phyloP scores from a whole-genome alignment of 1,284 basidiomycete genomes.

The Ganoderma resinaceum region DNA sequence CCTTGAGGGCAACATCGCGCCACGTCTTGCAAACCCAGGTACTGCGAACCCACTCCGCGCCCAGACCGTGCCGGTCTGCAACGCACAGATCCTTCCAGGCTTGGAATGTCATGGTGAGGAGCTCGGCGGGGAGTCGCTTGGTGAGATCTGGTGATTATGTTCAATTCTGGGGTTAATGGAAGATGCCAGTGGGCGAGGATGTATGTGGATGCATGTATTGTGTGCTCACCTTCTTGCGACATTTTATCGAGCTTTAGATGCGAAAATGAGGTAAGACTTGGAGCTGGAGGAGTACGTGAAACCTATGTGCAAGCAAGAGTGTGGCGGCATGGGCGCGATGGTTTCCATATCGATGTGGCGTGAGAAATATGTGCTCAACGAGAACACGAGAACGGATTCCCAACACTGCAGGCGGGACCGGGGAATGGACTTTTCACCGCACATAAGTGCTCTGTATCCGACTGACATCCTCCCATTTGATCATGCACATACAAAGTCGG shows the following conservation, averaged over 20 bases:
- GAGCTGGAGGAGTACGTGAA: too few species aligned
- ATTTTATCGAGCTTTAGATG: not conserved
- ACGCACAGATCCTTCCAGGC: not conserved
- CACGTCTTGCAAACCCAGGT: slow-evolving; percentile 1
- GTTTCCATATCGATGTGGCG: too few species aligned
- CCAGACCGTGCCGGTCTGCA: not conserved
- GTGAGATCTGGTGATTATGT: not conserved
- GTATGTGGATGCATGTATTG: not conserved
- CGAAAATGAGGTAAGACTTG: not conserved
- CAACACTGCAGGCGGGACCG: too few species aligned
- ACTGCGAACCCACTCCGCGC: not conserved
- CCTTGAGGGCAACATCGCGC: not conserved
- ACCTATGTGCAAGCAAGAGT: too few species aligned
- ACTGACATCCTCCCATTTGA: too few species aligned
- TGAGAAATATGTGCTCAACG: too few species aligned
- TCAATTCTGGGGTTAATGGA: not conserved
- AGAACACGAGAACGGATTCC: too few species aligned
- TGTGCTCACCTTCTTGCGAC: not conserved
- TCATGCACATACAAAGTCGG: too few species aligned
- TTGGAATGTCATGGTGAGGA: not conserved
- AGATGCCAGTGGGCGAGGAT: not conserved
- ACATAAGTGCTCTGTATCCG: too few species aligned
- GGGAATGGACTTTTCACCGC: too few species aligned
- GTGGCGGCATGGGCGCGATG: too few species aligned
- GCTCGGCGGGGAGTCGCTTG: not conserved